Percentiles rank a stretch among this genome's conserved stretches.
These are phyloP conservation scores for Pseudoturritis turrita DNA, from an alignment of 345 rosid species.

Conservation along the genomic window DNA sequence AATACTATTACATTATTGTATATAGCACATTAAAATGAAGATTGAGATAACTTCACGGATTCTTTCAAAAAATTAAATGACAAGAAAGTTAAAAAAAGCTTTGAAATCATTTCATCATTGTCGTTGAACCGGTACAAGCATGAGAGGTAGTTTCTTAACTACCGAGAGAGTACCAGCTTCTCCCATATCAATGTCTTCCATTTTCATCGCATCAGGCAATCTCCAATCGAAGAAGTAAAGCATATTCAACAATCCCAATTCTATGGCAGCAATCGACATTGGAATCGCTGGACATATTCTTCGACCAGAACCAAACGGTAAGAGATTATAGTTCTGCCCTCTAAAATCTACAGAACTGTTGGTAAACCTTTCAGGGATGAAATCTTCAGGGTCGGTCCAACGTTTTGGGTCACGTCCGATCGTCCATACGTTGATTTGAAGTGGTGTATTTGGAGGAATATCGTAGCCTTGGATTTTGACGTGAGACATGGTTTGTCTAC, in stretches of 20 bases:
- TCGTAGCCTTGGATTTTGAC: slow-evolving; percentile 38
- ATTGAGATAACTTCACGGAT: too few species aligned
- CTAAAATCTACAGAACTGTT: slow-evolving; percentile 30
- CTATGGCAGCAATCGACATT: slow-evolving; percentile 3
- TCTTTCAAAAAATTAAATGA: too few species aligned
- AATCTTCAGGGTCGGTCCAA: slow-evolving; percentile 43
- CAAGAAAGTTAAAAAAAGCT: neutral
- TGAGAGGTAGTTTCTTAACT: slow-evolving; percentile 31
- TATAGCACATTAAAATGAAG: too few species aligned
- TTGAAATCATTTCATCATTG: neutral
- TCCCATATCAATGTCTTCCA: slow-evolving; percentile 12
- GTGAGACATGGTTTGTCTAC: slow-evolving; percentile 38
- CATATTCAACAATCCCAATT: slow-evolving; percentile 7
- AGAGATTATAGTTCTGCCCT: slow-evolving; percentile 36
- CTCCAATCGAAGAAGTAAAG: slow-evolving; percentile 25
- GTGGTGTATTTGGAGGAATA: slow-evolving; percentile 39
- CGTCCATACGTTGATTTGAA: slow-evolving; percentile 45
- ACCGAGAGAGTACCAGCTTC: neutral
- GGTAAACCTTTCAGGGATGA: slow-evolving; percentile 46
- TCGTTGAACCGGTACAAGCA: slow-evolving; percentile 8
- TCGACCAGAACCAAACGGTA: slow-evolving; percentile 51
- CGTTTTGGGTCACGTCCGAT: slow-evolving; percentile 38
- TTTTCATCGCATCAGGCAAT: slow-evolving; percentile 6
- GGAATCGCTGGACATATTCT: slow-evolving; percentile 41
- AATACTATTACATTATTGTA: too few species aligned